Conservation (phyloP, 768 basidiomycete species). For the Suillus brevipes region DNA sequence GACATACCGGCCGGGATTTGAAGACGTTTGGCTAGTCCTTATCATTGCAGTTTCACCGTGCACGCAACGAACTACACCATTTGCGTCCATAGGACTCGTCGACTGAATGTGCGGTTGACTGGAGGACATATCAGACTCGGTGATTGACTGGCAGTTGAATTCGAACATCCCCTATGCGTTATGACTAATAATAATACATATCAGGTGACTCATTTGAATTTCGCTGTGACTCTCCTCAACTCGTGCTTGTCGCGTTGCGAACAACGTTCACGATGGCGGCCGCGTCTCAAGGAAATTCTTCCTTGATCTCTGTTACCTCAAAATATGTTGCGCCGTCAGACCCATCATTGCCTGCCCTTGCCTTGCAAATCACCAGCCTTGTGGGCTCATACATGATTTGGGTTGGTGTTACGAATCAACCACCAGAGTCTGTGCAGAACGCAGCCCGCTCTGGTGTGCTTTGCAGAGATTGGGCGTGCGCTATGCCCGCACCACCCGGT, state of each 20-base stretch:
- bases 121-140: slow-evolving; percentile 11
- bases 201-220: slow-evolving; percentile 23
- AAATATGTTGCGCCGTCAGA: slow-evolving; percentile 52
- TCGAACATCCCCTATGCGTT: neutral
- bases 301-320: slow-evolving; percentile 44
- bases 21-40: slow-evolving; percentile 29
- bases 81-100: slow-evolving; percentile 26
- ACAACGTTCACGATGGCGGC: neutral
- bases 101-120: slow-evolving; percentile 17
- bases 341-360: slow-evolving; percentile 55
- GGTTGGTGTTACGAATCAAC: slow-evolving; percentile 61
- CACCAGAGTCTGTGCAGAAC: slow-evolving; percentile 44
- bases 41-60: slow-evolving; percentile 28
- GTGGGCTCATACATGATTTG: slow-evolving; percentile 82
- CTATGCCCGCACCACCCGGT: slow-evolving; percentile 56
- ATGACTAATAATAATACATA: neutral
- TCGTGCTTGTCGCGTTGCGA: neutral
- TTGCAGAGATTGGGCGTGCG: slow-evolving; percentile 79
- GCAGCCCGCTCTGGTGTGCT: slow-evolving; percentile 58
- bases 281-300: neutral
- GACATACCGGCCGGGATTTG: slow-evolving; percentile 40
- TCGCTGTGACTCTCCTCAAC: neutral
- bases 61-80: slow-evolving; percentile 37
- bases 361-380: slow-evolving; percentile 64
- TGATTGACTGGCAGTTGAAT: neutral